Percentiles rank a stretch among this genome's conserved stretches.
Conservation (phyloP, 192 early-diverging fungal species). For the Mortierella alpina region DNA sequence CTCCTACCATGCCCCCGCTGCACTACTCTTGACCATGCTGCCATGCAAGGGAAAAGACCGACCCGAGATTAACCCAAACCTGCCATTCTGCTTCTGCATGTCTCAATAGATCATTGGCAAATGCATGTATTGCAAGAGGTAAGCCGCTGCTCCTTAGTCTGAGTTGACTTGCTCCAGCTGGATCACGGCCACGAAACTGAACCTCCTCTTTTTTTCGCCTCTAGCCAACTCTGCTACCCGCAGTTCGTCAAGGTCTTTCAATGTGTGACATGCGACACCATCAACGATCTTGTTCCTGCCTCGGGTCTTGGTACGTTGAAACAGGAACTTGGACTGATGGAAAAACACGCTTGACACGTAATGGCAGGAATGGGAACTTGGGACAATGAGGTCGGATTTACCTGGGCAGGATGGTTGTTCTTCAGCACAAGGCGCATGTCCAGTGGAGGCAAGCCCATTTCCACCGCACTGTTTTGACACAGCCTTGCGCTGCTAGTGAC, state of each 20-base stretch:
- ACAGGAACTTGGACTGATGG: not conserved
- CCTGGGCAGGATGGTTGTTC: too few relatives aligned
- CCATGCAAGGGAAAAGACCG: not conserved
- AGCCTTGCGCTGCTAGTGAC: too few relatives aligned
- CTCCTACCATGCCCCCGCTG: too few relatives aligned
- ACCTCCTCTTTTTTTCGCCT: not conserved
- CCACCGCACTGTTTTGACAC: too few relatives aligned
- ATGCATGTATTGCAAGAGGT: conserved; percentile 75
- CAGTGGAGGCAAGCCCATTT: too few relatives aligned
- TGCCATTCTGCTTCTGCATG: not conserved
- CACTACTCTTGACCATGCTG: not conserved
- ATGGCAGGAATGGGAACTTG: not conserved
- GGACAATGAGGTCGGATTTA: not conserved
- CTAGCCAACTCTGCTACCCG: conserved; percentile 80
- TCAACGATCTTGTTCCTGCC: conserved; percentile 74
- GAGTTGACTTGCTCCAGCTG: not conserved
- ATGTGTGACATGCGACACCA: conserved; percentile 92
- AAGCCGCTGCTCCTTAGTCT: conserved; percentile 1
- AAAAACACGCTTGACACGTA: conserved; percentile 56
- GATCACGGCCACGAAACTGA: not conserved
- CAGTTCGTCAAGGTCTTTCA: conserved; percentile 78
- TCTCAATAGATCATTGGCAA: conserved; percentile 61
- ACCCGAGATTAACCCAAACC: not conserved
- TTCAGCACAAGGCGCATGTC: too few relatives aligned
- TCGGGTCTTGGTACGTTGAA: conserved; percentile 40